phyloP scores from a whole-genome alignment of 1,284 basidiomycete species.

The Xerocomus nothofagi region DNA sequence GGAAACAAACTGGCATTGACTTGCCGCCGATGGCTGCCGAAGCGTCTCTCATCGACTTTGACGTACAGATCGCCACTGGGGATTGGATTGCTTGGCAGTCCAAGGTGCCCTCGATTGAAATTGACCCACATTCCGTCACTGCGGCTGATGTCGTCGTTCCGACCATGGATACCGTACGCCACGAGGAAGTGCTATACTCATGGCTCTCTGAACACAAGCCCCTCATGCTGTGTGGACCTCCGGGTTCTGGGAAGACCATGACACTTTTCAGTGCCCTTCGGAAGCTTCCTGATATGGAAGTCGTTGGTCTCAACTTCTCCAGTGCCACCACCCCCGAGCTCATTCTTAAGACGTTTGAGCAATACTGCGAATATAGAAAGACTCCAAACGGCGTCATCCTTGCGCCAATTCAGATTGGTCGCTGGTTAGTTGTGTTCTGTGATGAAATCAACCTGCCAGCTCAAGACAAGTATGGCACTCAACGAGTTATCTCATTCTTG shows the following conservation, averaged over 20 bases:
- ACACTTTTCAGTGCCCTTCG: conserved; percentile 98
- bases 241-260: conserved; percentile 99
- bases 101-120: conserved; percentile 92
- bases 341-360: conserved; percentile 98
- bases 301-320: conserved; percentile 98
- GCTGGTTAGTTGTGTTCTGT: conserved; percentile 99
- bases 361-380: conserved; percentile 99
- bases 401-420: conserved; percentile 91
- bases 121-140: conserved; percentile 95
- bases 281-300: conserved; percentile 98
- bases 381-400: conserved; percentile 96
- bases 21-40: conserved; percentile 76
- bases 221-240: conserved; percentile 97
- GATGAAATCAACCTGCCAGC: conserved; percentile 99
- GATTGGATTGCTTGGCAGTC: conserved; percentile 95
- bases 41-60: conserved; percentile 91
- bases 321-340: conserved; percentile 98
- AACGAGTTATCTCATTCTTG: conserved; percentile 97
- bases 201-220: conserved; percentile 99
- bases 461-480: conserved; percentile 97
- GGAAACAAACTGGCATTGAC: conserved; percentile 86
- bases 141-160: conserved; percentile 97
- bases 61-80: conserved; percentile 83
- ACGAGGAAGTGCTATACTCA: conserved; percentile 97
- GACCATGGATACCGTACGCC: conserved; percentile 97